Evolutionary conservation across 1,284 basidiomycete genomes (phyloP), one percentile per base, ranked within the genome.

Genomic region (Anthracocystis panici-leucophaei): DNA sequence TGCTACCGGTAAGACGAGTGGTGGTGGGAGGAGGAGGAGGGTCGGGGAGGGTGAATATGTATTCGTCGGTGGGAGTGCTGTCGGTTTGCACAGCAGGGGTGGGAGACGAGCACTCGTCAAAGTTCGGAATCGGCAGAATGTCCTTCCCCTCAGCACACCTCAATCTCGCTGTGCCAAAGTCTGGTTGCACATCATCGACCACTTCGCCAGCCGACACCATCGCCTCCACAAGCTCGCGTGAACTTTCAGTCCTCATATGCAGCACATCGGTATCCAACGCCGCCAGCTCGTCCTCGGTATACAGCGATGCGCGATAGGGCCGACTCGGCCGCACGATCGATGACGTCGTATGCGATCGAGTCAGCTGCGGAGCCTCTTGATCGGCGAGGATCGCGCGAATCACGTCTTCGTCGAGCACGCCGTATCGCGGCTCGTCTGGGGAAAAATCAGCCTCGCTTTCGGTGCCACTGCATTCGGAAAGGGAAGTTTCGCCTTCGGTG

Each of bases 231-330:
- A 75, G 63, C 60, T 75, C 72, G 25, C 59, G 58, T 38, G 72
- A 75, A 53, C 72, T 75, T 18, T 75, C 66, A 18, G 72, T 75
- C 20, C 72, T 48, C 10, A 44, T 44, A 21, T 75, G 72, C 18
- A 66, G 25, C 0, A 11, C 45, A 20, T n/a, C 14, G 8, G 44
- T 9, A n/a, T 62, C 42, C 27, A 77, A 41, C 14, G 65, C 63
- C n/a, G 51, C 57, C 14, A 73, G 50, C 57, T 80, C 78, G 45
- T 80, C 78, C n/a, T 67, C 57, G 4, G 73, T 74, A 51, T 80
- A 80, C 33, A 74, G 55, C 6, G 78, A 80, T 5, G 74, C 70
- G 40, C 78, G 69, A 56, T 80, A 80, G 2, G 70, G 78, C 12
- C 57, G 60, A 40, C 51, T 42, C 6, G 68, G 73, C 20, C 68